Evolutionary conservation across 768 basidiomycete species (phyloP), one percentile per base, ranked within the genome.

Genomic region (Trametes cingulata): DNA sequence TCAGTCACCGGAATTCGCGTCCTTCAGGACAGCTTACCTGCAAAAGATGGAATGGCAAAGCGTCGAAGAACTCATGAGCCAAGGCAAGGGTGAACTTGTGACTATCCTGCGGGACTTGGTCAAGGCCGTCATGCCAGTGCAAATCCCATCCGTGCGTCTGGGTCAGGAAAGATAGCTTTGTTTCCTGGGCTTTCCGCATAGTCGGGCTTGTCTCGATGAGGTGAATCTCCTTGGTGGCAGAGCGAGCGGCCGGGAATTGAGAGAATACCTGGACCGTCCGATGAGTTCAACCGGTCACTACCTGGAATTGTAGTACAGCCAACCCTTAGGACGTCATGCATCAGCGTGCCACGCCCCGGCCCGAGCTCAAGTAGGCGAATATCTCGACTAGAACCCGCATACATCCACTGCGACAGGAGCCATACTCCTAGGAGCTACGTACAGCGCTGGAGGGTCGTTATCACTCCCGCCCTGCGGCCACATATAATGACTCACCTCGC

Each of bases 61-160:
- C 95, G 71, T 98, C 97, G 63, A 99, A 98, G 75, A 98, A 96
- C 69, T 98, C 97, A 73, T 99, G 95, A 0, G 97, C 97, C 15
- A 98, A 76, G 22, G 97, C 72, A 78, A 97, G 85, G 0, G 94
- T 95, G 72, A 87, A 98, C 50, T 73, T 70, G 10, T 77, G 75
- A 17, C 78, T 66, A 60, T 77, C 76, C 2, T 69, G 74, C 0
- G 80, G 73, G 0, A 99, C 74, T 17, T 93, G 85, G 39, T 88
- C 83, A 17, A 97, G 74, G 0, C 83, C 78, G 55, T 89, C 82
- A 65, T 90, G 83, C 94, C 95, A 98, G 1, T 80, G 68, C 40
- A 93, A 56, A 2, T 74, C 52, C 61, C 80, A 75, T 13, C 75
- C 73, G 7, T 66, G 64, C 29, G 56, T 69, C 12, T 72, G 59